Evolutionary conservation across 1,284 basidiomycete species (phyloP), one percentile per base, ranked within the genome.

Genomic region (Dichomitus squalens): DNA sequence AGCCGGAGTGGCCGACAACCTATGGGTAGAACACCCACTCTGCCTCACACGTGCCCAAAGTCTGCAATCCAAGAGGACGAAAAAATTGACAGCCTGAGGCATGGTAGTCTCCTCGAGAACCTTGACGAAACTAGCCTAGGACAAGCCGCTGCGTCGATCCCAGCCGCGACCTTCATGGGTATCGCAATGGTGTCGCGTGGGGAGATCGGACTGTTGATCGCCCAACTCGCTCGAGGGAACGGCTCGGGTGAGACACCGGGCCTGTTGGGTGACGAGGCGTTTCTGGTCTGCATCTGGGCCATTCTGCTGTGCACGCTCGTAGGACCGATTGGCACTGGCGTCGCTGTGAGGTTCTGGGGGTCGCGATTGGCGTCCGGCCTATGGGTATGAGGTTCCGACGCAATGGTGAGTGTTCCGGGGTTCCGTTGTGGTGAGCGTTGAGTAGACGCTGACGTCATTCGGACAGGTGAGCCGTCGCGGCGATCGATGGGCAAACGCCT

Each of bases 141-240:
- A 36, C 20, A 38, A 14, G 6, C 21, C 20, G 5, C 14, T 9
- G 16, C 49, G 16, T 52, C 67, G 9, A 12, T 64, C 7, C 60
- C 49, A 6, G 62, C 68, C 7, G 64, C 68, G 1, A 49, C 52
- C 3, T 69, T 71, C 60, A 66, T 70, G 23, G 68, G 81, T 4
- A 57, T 75, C 7, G 78, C 79, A 0, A 79, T 83, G 70, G 75
- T 82, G 43, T 77, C 81, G 1, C 72, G 82, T 4, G 82, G 83
- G 4, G 81, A 83, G 65, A 82, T 83, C 34, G 81, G 81, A 0
- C 72, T 82, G 20, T 67, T 80, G 51, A 76, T 71, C 59, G 72
- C 73, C 5, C 63, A 71, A 18, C 59, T 71, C 23, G 73, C 70
- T 1, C 59, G 64, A 5, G 49, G 55, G 3, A 20, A 23, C 27